Evolutionary conservation across 139 green algal genomes (phyloP).

Genomic region (Gonium pectorale): DNA sequence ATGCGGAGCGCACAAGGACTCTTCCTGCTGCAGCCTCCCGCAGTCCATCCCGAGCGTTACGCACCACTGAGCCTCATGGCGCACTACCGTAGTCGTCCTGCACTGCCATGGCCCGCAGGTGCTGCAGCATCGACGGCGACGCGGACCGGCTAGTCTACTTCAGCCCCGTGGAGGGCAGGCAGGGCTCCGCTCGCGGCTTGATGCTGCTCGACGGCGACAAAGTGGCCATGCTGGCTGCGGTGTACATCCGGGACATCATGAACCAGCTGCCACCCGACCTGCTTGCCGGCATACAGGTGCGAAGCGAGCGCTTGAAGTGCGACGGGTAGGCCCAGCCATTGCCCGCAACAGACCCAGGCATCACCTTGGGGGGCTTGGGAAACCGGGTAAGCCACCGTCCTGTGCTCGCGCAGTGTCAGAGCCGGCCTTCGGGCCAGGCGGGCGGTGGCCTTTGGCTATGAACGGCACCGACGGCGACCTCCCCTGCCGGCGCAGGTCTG

Average conservation of each 20-base stretch:
- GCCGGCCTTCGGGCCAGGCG: too few relatives aligned
- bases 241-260: constrained; percentile 75
- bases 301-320: too few relatives aligned
- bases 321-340: too few relatives aligned
- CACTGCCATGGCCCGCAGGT: constrained; percentile 42
- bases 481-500: constrained; percentile 72
- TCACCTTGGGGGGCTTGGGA: too few relatives aligned
- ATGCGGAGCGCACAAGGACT: too few relatives aligned
- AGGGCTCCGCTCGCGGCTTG: neutral
- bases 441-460: too few relatives aligned
- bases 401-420: too few relatives aligned
- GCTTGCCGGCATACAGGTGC: constrained; percentile 26
- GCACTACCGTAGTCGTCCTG: neutral
- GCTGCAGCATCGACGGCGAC: constrained; percentile 92
- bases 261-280: constrained; percentile 57
- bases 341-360: too few relatives aligned
- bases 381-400: too few relatives aligned
- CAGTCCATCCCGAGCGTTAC: too few relatives aligned
- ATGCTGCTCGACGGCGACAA: constrained; percentile 94
- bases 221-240: constrained; percentile 88
- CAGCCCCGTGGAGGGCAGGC: constrained; percentile 9
- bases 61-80: too few relatives aligned
- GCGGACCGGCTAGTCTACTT: constrained; percentile 98
- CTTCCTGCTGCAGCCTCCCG: too few relatives aligned
- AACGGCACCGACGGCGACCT: neutral